A percentile compares a stretch with the other conserved stretches of the same genome.
phyloP scores from a whole-genome alignment of 2,329 filamentous ascomycete species.

The Sporothrix phasma region DNA sequence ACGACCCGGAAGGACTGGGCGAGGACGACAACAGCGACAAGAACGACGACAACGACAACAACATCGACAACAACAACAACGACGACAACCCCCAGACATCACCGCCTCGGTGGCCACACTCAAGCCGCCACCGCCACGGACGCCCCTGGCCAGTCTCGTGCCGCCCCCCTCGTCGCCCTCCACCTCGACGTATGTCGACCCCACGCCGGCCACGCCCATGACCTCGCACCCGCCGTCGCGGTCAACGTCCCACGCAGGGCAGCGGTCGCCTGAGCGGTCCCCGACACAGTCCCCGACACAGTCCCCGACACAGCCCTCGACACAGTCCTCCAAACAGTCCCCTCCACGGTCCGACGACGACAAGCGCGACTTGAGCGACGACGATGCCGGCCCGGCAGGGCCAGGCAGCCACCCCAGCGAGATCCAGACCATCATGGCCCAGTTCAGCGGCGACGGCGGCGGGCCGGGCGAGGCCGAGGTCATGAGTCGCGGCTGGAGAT shows the following conservation, averaged over 20 bases:
- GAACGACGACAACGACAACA: not conserved
- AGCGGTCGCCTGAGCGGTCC: conserved; percentile 32
- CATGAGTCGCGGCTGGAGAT: conserved; percentile 81
- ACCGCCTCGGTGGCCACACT: conserved; percentile 38
- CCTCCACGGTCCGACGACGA: conserved; percentile 47
- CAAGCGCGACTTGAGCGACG: conserved; percentile 46
- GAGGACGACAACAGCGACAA: not conserved
- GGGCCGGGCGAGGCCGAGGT: conserved; percentile 70
- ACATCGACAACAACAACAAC: not conserved
- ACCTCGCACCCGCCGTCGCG: conserved; percentile 47
- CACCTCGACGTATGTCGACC: conserved; percentile 42
- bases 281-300: conserved; percentile 28
- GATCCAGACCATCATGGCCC: conserved; percentile 96
- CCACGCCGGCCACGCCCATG: conserved; percentile 47
- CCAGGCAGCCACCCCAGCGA: conserved; percentile 35
- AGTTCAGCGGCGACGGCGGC: conserved; percentile 69
- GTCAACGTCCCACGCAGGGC: conserved; percentile 45
- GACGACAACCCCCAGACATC: not conserved
- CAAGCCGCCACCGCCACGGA: conserved; percentile 29
- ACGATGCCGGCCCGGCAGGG: conserved; percentile 30
- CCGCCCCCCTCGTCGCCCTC: conserved; percentile 39
- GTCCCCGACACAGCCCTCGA: conserved; percentile 29
- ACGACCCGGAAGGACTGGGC: conserved; percentile 8
- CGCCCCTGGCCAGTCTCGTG: conserved; percentile 41
- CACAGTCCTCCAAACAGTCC: too few relatives aligned